Evolutionary conservation across 2,329 filamentous ascomycete species (phyloP).

Genomic region (Xylariaceae sp.): DNA sequence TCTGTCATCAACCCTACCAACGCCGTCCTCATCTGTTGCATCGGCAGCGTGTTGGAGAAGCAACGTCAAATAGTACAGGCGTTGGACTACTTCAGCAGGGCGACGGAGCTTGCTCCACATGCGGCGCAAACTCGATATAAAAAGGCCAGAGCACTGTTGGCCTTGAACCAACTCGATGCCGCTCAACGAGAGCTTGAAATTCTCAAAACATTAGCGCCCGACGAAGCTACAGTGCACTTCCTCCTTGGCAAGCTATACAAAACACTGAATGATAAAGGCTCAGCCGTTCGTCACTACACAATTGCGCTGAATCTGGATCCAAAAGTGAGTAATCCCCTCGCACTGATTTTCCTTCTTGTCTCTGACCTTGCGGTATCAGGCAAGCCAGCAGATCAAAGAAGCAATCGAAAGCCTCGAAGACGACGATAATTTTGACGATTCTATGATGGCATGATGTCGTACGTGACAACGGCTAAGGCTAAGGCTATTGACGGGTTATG

Average conservation of each 20-base stretch:
- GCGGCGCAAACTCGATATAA: slow-evolving; percentile 86
- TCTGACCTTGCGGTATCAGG: slow-evolving; percentile 47
- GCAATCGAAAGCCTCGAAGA: slow-evolving; percentile 90
- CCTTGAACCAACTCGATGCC: slow-evolving; percentile 63
- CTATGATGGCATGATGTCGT: slow-evolving; percentile 53
- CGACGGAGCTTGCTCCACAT: slow-evolving; percentile 75
- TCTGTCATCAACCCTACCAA: slow-evolving; percentile 91
- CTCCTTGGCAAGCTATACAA: slow-evolving; percentile 82
- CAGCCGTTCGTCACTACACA: slow-evolving; percentile 90
- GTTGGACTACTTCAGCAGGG: slow-evolving; percentile 75
- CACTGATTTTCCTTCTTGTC: neutral
- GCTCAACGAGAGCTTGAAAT: slow-evolving; percentile 80
- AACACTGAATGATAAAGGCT: slow-evolving; percentile 65
- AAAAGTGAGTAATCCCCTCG: slow-evolving; percentile 60
- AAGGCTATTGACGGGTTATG: slow-evolving; percentile 6
- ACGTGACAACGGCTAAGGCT: slow-evolving; percentile 12
- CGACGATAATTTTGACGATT: slow-evolving; percentile 66
- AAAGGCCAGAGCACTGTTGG: slow-evolving; percentile 83
- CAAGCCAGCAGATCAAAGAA: slow-evolving; percentile 91
- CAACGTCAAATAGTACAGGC: slow-evolving; percentile 78
- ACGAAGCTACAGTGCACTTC: slow-evolving; percentile 96
- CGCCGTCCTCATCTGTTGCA: slow-evolving; percentile 85
- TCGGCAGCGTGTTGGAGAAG: slow-evolving; percentile 85
- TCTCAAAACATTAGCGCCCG: slow-evolving; percentile 86
- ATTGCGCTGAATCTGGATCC: slow-evolving; percentile 93